A percentile compares a stretch with the other conserved stretches of the same genome.
Evolutionary conservation across 2,329 filamentous ascomycete species (phyloP).

Genomic region (Botrytis squamosa): DNA sequence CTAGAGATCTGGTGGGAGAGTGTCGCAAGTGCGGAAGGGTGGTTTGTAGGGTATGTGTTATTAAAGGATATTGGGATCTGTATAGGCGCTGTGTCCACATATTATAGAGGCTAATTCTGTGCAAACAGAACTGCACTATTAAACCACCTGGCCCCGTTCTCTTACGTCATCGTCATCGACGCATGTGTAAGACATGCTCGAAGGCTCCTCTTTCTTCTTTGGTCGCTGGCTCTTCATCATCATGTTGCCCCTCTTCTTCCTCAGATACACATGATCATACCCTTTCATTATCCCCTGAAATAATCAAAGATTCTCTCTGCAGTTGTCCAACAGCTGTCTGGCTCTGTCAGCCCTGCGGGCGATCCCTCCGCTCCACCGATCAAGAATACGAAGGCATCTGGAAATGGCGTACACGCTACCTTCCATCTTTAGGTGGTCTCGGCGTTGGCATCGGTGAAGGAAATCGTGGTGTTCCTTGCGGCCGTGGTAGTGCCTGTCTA

Average conservation of each 20-base stretch:
- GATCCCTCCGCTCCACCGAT: conserved; percentile 62
- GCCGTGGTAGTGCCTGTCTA: conserved; percentile 73
- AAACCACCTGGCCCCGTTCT: conserved; percentile 71
- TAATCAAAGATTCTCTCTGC: conserved; percentile 34
- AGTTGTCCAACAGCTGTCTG: conserved; percentile 58
- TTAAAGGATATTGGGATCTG: background rate
- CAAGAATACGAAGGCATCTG: conserved; percentile 67
- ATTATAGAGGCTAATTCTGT: conserved; percentile 16
- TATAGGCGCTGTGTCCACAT: background rate
- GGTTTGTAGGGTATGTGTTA: conserved; percentile 73
- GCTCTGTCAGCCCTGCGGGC: conserved; percentile 83
- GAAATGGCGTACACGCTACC: conserved; percentile 86
- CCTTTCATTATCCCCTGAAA: conserved; percentile 51
- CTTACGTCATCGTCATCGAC: conserved; percentile 73
- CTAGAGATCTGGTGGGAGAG: conserved; percentile 80
- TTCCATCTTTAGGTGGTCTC: conserved; percentile 73
- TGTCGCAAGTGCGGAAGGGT: conserved; percentile 75
- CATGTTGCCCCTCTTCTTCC: conserved; percentile 1
- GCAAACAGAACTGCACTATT: conserved; percentile 76
- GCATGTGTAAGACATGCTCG: conserved; percentile 74
- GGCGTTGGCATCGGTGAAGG: conserved; percentile 88
- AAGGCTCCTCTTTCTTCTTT: conserved; percentile 65
- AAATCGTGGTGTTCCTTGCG: conserved; percentile 84
- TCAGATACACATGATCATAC: conserved; percentile 12
- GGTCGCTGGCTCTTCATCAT: conserved; percentile 24